A percentile compares a stretch with the other conserved stretches of the same genome.
phyloP scores from a whole-genome alignment of 2,329 filamentous ascomycete species.

The Acephala macrosclerotiorum region DNA sequence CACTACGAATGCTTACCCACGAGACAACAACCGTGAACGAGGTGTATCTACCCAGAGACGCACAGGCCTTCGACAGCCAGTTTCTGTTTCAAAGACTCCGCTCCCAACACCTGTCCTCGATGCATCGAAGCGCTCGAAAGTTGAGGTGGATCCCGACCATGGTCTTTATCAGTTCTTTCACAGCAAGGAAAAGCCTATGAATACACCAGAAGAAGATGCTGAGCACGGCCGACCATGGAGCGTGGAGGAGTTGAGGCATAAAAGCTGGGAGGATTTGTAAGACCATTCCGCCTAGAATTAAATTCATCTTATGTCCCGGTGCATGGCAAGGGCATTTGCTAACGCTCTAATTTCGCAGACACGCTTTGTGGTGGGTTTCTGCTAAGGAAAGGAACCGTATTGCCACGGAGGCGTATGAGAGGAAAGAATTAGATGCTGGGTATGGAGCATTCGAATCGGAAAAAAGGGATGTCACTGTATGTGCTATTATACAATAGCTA shows the following conservation, averaged over 20 bases:
- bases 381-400: conserved; percentile 90
- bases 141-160: conserved; percentile 73
- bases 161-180: conserved; percentile 95
- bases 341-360: conserved; percentile 44
- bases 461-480: conserved; percentile 70
- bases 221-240: conserved; percentile 85
- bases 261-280: conserved; percentile 87
- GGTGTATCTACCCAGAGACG: conserved; percentile 83
- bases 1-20: conserved; percentile 43
- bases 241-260: conserved; percentile 82
- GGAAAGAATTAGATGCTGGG: conserved; percentile 69
- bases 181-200: conserved; percentile 70
- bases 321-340: not conserved
- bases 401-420: conserved; percentile 77
- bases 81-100: conserved; percentile 75
- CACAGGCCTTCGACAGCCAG: conserved; percentile 76
- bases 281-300: not conserved
- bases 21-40: conserved; percentile 81
- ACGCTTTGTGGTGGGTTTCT: conserved; percentile 94
- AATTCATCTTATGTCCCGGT: no score
- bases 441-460: conserved; percentile 76
- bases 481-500: conserved; percentile 42
- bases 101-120: conserved; percentile 76
- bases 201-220: conserved; percentile 73
- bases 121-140: conserved; percentile 59